A percentile compares a stretch with the other conserved stretches of the same genome.
Conservation (phyloP, 2,329 filamentous ascomycete genomes). For the Waltergamsia citrina region DNA sequence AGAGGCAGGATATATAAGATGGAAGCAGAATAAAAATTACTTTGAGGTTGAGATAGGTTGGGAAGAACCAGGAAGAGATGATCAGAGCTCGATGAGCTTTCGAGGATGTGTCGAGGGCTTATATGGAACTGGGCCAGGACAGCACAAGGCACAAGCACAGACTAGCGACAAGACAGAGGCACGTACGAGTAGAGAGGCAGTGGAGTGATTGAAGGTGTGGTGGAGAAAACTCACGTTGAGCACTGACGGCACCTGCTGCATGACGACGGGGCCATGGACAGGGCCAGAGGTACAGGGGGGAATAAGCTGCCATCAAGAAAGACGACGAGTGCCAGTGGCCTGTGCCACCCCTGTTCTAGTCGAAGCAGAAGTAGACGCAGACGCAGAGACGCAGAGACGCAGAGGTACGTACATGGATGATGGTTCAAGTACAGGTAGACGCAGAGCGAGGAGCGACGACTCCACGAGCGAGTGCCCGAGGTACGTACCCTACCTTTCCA, state of each 20-base stretch:
- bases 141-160: no score
- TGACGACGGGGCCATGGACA: slow-evolving; percentile 17
- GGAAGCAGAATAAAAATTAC: no score
- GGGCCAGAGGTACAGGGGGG: no score
- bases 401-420: no score
- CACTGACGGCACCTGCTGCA: slow-evolving; percentile 13
- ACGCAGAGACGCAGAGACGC: no score
- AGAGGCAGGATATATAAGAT: no score
- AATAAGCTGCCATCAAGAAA: slow-evolving; percentile 14
- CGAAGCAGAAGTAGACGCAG: no score
- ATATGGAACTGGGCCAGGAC: slow-evolving; percentile 20
- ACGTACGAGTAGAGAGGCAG: no score
- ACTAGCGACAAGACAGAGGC: background rate
- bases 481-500: background rate
- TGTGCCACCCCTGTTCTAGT: background rate
- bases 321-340: slow-evolving; percentile 6
- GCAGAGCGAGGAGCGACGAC: no score
- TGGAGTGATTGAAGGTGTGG: no score
- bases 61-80: slow-evolving; percentile 1
- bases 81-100: background rate
- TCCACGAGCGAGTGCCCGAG: no score
- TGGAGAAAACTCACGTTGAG: background rate
- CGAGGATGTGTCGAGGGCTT: slow-evolving; percentile 17
- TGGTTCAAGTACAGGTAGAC: no score
- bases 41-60: background rate